Percentiles rank a stretch among this genome's conserved stretches.
Conservation (phyloP, 192 early-diverging fungal genomes). For the Coemansia sp. region DNA sequence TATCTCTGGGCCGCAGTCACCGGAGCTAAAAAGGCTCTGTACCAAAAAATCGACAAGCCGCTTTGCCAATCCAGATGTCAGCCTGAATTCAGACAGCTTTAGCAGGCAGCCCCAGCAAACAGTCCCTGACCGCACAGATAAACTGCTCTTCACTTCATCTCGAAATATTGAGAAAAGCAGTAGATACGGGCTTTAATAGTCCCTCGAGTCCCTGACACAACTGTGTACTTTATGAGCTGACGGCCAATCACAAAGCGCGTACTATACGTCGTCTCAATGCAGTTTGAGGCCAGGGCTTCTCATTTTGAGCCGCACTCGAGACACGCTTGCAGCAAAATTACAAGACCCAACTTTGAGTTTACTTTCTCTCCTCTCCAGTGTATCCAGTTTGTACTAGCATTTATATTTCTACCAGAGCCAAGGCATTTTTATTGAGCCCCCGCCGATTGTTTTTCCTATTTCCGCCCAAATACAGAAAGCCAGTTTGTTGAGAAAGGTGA, state of each 20-base stretch:
- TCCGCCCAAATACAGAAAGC: not conserved
- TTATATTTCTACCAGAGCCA: not conserved
- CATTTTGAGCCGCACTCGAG: not conserved
- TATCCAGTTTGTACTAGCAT: not conserved
- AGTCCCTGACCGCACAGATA: not conserved
- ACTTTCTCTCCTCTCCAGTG: not conserved
- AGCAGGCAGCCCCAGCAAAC: not conserved
- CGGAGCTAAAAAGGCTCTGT: not conserved
- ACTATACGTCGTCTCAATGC: not conserved
- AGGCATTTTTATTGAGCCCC: not conserved
- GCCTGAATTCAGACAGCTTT: too few species aligned
- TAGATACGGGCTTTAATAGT: not conserved
- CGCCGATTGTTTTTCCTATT: not conserved
- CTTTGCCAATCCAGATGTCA: not conserved
- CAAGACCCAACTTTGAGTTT: not conserved
- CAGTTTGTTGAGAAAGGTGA: not conserved
- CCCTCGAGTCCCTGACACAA: not conserved
- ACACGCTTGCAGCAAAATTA: not conserved
- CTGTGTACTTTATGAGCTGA: not conserved
- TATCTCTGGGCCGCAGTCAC: not conserved
- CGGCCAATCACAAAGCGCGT: not conserved
- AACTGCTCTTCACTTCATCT: not conserved
- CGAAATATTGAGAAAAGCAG: not conserved
- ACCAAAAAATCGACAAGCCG: not conserved
- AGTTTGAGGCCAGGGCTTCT: constrained; percentile 4